Percentiles rank a stretch among this genome's conserved stretches.
Conservation (phyloP, 257 asterid species). For the Buddleja alternifolia region DNA sequence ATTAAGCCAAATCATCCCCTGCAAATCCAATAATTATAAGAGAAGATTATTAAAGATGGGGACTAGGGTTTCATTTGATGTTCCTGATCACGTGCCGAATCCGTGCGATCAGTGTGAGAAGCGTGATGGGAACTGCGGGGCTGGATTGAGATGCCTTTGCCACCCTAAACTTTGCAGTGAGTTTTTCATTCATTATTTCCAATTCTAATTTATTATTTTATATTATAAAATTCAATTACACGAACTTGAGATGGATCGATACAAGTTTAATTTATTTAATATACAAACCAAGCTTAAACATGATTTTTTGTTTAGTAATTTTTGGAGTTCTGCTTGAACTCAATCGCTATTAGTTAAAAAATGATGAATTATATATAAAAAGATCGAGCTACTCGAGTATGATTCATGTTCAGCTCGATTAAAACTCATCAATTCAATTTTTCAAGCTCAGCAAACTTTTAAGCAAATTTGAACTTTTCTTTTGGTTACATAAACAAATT, state of each 20-base stretch:
- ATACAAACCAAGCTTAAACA: neutral
- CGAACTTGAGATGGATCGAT: no score
- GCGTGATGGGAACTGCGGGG: constrained; percentile 62
- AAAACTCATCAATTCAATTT: no score
- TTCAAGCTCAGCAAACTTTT: no score
- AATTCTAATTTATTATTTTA: neutral
- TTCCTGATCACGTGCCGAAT: constrained; percentile 65
- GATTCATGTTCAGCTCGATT: no score
- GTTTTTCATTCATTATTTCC: constrained; percentile 13
- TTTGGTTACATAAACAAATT: no score
- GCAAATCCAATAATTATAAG: constrained; percentile 48
- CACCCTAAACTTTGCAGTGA: constrained; percentile 61
- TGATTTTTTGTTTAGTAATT: no score
- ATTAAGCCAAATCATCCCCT: constrained; percentile 41
- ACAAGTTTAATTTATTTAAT: neutral
- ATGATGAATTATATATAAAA: no score
- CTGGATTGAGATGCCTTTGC: constrained; percentile 69
- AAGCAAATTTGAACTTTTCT: no score
- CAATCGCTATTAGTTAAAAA: no score
- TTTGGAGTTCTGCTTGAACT: no score
- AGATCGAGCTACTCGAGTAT: no score
- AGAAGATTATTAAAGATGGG: constrained; percentile 32
- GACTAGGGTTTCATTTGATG: constrained; percentile 52
- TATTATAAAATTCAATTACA: no score
- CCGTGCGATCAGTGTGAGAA: constrained; percentile 64